phyloP scores from a whole-genome alignment of 306 rosid genomes.

The Prunus mongolica region DNA sequence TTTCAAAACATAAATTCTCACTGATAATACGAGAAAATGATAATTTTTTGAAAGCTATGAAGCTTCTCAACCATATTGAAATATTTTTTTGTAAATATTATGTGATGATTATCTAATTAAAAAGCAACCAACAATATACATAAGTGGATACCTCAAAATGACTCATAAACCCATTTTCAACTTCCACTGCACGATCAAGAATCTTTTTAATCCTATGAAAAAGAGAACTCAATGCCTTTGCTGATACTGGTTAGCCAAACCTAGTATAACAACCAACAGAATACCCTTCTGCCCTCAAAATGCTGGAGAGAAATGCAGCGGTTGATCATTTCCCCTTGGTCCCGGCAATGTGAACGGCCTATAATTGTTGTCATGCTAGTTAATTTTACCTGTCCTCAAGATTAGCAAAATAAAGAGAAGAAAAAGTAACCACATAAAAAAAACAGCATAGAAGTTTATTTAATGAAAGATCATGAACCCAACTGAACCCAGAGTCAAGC shows the following conservation, averaged over 20 bases:
- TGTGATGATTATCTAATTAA: neutral
- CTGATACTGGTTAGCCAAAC: conserved; percentile 57
- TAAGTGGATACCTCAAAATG: conserved; percentile 71
- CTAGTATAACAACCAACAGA: conserved; percentile 88
- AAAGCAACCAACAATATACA: neutral
- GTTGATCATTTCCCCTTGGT: conserved; percentile 59
- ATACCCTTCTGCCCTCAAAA: conserved; percentile 74
- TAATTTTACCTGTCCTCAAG: neutral
- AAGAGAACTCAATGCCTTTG: conserved; percentile 50
- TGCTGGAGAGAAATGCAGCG: conserved; percentile 72
- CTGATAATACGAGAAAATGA: neutral
- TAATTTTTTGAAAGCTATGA: conserved; percentile 3
- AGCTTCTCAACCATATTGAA: conserved; percentile 10
- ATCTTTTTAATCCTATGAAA: conserved; percentile 44
- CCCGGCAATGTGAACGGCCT: conserved; percentile 53
- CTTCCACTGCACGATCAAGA: conserved; percentile 52
- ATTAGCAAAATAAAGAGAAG: neutral
- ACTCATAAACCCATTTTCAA: conserved; percentile 63
- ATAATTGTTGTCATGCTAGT: conserved; percentile 22
- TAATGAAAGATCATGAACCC: no score
- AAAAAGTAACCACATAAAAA: neutral
- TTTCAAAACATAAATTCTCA: neutral
- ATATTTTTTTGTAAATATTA: neutral
- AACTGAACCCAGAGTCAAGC: neutral
- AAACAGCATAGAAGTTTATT: neutral